Evolutionary conservation across 176 grass and related monocot species (phyloP).

Genomic region (Pontederia paniculata): DNA sequence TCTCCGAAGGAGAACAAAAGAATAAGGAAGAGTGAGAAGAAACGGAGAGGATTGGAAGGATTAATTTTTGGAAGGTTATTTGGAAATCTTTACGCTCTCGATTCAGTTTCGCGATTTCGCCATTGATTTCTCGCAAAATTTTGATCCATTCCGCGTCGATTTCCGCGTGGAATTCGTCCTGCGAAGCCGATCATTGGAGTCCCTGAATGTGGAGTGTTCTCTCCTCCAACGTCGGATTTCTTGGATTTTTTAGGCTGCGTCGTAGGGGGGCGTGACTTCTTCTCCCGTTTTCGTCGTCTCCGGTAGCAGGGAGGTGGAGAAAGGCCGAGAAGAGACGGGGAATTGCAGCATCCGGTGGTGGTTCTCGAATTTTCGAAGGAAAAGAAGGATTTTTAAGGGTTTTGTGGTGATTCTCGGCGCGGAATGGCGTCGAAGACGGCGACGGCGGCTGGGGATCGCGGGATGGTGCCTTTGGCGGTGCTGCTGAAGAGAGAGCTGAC

Average conservation of each 20-base stretch:
- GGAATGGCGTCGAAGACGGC: conserved; percentile 22
- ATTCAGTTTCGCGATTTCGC: neutral
- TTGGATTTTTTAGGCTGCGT: no score
- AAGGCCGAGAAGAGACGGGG: neutral
- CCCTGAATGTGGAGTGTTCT: neutral
- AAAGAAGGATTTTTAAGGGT: neutral
- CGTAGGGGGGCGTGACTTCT: neutral
- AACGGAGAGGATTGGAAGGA: neutral
- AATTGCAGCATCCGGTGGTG: conserved; percentile 15
- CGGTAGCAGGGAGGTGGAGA: no score
- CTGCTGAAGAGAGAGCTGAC: conserved; percentile 84
- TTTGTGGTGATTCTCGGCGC: neutral
- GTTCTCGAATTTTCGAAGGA: conserved; percentile 3
- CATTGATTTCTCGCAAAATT: neutral
- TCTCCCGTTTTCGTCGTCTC: no score
- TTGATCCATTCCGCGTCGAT: neutral
- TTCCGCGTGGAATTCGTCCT: neutral
- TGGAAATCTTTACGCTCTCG: neutral
- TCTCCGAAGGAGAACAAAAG: conserved; percentile 1
- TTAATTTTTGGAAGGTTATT: neutral
- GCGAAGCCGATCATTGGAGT: neutral
- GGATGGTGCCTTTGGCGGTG: conserved; percentile 59
- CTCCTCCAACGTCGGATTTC: neutral
- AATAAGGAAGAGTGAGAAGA: conserved; percentile 1
- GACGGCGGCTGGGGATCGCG: neutral